These are phyloP conservation scores for Boletus insuetus DNA, from an alignment of 768 basidiomycete species.

Conservation along the genomic window DNA sequence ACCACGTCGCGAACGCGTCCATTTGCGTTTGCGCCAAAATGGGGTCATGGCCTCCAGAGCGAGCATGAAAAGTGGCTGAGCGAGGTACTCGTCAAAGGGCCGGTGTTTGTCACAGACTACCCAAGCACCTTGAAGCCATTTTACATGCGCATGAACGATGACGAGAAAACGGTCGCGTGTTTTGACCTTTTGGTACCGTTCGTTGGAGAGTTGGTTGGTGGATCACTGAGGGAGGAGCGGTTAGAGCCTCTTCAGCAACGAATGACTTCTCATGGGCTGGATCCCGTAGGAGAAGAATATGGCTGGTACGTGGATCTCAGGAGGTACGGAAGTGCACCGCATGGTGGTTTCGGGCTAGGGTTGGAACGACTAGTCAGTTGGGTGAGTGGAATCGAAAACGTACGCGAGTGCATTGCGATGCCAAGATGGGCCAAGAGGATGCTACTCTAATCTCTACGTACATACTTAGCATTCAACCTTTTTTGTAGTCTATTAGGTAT, in stretches of 20 bases:
- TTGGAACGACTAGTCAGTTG: slow-evolving; percentile 89
- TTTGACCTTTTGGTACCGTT: slow-evolving; percentile 91
- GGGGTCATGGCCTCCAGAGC: slow-evolving; percentile 74
- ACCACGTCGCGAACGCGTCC: slow-evolving; percentile 17
- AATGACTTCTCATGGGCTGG: slow-evolving; percentile 49
- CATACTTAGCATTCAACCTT: not conserved
- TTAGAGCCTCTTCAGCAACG: slow-evolving; percentile 45
- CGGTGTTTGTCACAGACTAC: slow-evolving; percentile 92
- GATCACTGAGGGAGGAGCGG: slow-evolving; percentile 85
- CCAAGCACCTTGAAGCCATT: slow-evolving; percentile 85
- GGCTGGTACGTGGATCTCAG: slow-evolving; percentile 84
- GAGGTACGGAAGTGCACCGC: slow-evolving; percentile 81
- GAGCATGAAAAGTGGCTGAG: slow-evolving; percentile 95
- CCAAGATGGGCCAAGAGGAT: slow-evolving; percentile 86
- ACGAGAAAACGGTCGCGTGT: slow-evolving; percentile 74
- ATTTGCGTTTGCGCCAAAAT: slow-evolving; percentile 59
- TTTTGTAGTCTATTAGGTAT: not conserved
- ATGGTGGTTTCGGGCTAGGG: slow-evolving; percentile 95
- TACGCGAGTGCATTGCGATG: slow-evolving; percentile 91
- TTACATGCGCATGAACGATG: slow-evolving; percentile 83
- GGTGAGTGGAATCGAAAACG: slow-evolving; percentile 83
- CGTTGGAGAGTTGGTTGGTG: slow-evolving; percentile 89
- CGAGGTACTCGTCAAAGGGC: slow-evolving; percentile 60
- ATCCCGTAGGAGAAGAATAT: slow-evolving; percentile 39
- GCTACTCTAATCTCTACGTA: slow-evolving; percentile 44